phyloP scores from a whole-genome alignment of 2,329 filamentous ascomycete genomes.

The Emergomyces orientalis region DNA sequence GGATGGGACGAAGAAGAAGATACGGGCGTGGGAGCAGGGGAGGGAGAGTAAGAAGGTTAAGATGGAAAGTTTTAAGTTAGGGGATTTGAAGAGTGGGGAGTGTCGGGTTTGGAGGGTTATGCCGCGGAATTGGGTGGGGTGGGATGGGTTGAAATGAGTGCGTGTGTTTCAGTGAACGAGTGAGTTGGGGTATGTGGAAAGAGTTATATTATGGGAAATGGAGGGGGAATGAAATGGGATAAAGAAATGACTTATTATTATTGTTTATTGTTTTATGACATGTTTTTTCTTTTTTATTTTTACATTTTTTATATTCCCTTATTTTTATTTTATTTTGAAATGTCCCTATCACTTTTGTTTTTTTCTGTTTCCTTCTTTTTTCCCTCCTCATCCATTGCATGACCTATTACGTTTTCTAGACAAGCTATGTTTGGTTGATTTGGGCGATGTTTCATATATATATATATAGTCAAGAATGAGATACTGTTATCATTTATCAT shows the following conservation, averaged over 20 bases:
- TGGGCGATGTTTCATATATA: background rate
- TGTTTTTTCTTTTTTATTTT: background rate
- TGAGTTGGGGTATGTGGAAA: background rate
- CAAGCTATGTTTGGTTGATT: background rate
- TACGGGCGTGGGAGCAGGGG: slow-evolving; percentile 90
- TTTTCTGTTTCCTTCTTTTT: background rate
- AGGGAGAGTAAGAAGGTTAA: slow-evolving; percentile 89
- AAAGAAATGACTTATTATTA: background rate
- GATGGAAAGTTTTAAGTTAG: slow-evolving; percentile 86
- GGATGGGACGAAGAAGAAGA: slow-evolving; percentile 98
- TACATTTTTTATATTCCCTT: background rate
- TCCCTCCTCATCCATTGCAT: background rate
- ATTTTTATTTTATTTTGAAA: background rate
- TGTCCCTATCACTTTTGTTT: background rate
- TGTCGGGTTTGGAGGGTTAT: slow-evolving; percentile 97
- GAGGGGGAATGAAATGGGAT: too few relatives aligned
- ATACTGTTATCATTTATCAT: background rate
- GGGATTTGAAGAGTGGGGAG: slow-evolving; percentile 84
- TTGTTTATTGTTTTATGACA: background rate
- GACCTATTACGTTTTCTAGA: background rate
- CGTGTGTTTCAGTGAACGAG: background rate
- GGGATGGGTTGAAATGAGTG: slow-evolving; percentile 45
- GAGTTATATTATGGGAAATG: background rate
- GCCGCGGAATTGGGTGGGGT: slow-evolving; percentile 83
- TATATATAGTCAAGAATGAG: background rate